Conservation (phyloP, 192 early-diverging fungal species). For the Backusella tuberculispora region DNA sequence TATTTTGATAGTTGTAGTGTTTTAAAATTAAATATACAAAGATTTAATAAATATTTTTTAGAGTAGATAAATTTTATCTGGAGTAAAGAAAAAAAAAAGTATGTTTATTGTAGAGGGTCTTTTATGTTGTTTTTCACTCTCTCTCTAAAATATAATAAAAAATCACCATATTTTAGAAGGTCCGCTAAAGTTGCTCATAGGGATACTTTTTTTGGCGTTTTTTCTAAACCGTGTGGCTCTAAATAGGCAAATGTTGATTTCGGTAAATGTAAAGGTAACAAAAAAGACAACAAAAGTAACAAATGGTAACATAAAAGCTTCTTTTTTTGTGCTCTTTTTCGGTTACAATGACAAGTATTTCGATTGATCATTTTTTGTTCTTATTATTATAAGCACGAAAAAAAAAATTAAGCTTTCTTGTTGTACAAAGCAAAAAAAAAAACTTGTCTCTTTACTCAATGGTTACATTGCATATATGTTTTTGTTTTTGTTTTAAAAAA, state of each 20-base stretch:
- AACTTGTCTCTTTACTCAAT: not conserved
- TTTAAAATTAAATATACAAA: no score
- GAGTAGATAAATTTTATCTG: no score
- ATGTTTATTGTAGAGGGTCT: no score
- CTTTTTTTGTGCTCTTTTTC: not conserved
- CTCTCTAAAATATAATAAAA: no score
- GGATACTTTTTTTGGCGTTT: not conserved
- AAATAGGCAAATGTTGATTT: slow-evolving; percentile 8
- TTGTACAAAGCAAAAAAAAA: not conserved
- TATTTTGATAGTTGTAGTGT: no score
- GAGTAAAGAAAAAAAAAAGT: no score
- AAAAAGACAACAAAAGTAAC: slow-evolving; percentile 1
- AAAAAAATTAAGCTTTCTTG: slow-evolving; percentile 1
- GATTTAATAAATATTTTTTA: no score
- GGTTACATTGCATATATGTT: slow-evolving; percentile 5
- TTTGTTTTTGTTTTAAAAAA: not conserved
- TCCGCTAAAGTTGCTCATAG: no score
- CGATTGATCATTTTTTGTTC: not conserved
- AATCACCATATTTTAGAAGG: no score
- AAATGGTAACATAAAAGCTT: not conserved
- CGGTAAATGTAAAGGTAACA: not conserved
- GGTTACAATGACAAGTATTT: not conserved
- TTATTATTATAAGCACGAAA: not conserved
- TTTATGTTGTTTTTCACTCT: no score
- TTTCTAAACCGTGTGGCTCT: not conserved